phyloP scores from a whole-genome alignment of 1,139 yeast genomes.

The Casaregolazyma suthepensis region DNA sequence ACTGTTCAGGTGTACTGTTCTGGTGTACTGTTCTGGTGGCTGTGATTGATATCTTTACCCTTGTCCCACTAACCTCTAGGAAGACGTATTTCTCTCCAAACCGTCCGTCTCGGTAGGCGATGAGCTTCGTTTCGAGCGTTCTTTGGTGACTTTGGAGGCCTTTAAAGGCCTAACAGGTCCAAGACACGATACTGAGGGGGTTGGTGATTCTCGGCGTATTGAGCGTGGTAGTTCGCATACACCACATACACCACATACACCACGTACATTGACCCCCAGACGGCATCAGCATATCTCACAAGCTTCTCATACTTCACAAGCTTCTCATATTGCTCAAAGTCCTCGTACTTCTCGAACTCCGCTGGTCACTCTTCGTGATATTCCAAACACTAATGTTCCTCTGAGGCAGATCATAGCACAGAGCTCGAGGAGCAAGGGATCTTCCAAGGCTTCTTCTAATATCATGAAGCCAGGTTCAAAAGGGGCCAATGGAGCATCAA shows the following conservation, averaged over 20 bases:
- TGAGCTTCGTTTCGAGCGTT: slow-evolving; percentile 5
- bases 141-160: slow-evolving; percentile 4
- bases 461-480: background rate
- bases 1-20: too few species aligned
- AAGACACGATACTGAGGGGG: background rate
- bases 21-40: background rate
- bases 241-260: background rate
- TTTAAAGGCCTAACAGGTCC: background rate
- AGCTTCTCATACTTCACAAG: too few species aligned
- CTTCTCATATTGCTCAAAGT: too few species aligned
- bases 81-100: background rate
- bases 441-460: background rate
- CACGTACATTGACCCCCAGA: too few species aligned
- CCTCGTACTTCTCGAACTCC: background rate
- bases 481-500: too few species aligned
- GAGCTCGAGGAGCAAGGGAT: background rate
- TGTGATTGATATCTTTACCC: background rate
- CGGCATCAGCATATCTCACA: too few species aligned
- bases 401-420: slow-evolving; percentile 2
- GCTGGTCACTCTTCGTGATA: background rate
- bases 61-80: background rate
- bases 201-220: background rate
- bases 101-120: slow-evolving; percentile 5
- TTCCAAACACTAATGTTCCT: background rate
- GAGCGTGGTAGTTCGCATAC: too few species aligned